Evolutionary conservation across 257 asterid genomes (phyloP).

Genomic region (Solanum arcanum): DNA sequence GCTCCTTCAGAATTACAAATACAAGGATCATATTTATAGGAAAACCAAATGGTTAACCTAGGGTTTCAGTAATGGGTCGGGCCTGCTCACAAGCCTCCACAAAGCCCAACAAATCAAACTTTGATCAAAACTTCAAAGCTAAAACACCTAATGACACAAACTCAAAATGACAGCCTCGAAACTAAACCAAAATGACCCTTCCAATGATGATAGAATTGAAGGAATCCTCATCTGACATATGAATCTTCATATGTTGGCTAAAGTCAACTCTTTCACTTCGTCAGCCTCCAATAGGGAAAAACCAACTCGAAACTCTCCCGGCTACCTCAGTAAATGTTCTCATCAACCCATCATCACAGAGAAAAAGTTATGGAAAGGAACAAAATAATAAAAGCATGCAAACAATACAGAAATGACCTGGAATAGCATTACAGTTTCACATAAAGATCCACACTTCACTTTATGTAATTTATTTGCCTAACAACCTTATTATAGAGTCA

Average conservation of each 20-base stretch:
- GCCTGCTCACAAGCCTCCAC: too few species aligned
- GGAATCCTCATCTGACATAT: neutral
- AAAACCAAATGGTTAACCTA: too few species aligned
- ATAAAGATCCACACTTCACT: constrained; percentile 14
- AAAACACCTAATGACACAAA: neutral
- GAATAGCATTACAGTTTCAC: neutral
- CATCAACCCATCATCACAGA: neutral
- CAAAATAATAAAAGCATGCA: too few species aligned
- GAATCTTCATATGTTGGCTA: neutral
- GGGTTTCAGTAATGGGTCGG: too few species aligned
- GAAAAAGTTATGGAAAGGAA: neutral
- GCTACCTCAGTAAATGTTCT: neutral
- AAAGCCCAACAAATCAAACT: too few species aligned
- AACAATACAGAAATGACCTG: neutral
- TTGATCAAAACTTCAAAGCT: neutral
- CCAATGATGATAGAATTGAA: neutral
- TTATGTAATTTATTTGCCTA: neutral
- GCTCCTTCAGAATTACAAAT: too few species aligned
- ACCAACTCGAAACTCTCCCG: neutral
- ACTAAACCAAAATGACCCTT: too few species aligned
- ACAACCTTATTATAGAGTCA: neutral
- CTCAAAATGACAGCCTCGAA: neutral
- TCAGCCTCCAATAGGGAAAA: neutral
- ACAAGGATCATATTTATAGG: too few species aligned
- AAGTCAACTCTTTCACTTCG: neutral